Base-by-base conservation (phyloP, 371 early-diverging fungal genomes). In the Mortierella sp. region DNA sequence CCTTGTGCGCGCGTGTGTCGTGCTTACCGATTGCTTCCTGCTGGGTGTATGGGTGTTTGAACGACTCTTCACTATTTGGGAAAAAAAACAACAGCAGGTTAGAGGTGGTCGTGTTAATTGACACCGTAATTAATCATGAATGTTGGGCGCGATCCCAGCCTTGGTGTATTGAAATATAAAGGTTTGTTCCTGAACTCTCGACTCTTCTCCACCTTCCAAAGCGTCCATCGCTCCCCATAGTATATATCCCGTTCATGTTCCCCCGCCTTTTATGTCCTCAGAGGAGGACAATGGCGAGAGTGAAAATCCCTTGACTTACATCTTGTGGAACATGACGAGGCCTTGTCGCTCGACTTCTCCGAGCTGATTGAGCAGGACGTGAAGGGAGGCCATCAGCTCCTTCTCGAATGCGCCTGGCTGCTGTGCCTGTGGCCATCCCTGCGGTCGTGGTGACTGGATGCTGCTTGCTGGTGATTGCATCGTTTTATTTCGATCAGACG, bases 281-380 rank as follows among this genome's bases (percentile, higher is more conserved):
- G n/a, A 2, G n/a, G 22, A 48, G 22, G 1, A 44, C 9, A n/a
- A 2, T n/a, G 9, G 40, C 4, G 16, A 31, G 3, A 11, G 1
- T n/a, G 31, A 26, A 52, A 16, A 26, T 2, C 47, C 8, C n/a
- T n/a, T n/a, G 19, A n/a, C 68, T 68, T 77, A 82, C 82, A 82
- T 82, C 78, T 82, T 77, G 63, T 78, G 82, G 66, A 82, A 77
- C 82, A 82, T 82, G 78, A 82, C 78, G 13, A 82, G 72, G 3
- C 82, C 82, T 31, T 82, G 77, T 19, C 77, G 82, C 45, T 82
- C 82, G 22, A 82, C 78, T 13, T 77, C 82, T 24, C 77, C 73
- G 34, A 82, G 82, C 50, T 82, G 82, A 47, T 73, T 77, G 31
- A 82, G 70, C 22, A 82, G 40, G 14, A 77, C 69, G 39, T 77